Conservation (phyloP, 2,329 filamentous ascomycete species). For the Blastomyces gilchristii region DNA sequence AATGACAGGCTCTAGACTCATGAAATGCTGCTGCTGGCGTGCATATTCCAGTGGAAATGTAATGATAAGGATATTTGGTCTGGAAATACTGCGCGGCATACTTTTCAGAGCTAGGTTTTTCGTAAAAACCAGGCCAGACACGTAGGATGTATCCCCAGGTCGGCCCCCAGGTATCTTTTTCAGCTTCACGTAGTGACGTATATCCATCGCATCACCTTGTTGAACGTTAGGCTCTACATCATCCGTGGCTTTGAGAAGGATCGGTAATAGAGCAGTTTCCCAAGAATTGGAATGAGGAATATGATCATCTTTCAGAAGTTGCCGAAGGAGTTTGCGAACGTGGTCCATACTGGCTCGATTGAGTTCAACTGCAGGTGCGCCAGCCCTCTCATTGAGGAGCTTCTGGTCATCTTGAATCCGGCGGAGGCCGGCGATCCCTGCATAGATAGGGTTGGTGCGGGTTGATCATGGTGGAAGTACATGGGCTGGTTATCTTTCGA, state of each 20-base stretch:
- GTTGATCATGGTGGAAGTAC: conserved; percentile 30
- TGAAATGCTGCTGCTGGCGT: conserved; percentile 85
- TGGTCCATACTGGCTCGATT: conserved; percentile 82
- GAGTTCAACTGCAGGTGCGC: conserved; percentile 66
- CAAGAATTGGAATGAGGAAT: conserved; percentile 66
- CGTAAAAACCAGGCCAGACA: conserved; percentile 92
- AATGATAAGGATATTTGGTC: conserved; percentile 81
- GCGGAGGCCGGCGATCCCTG: conserved; percentile 35
- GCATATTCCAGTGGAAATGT: conserved; percentile 96
- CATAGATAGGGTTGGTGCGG: conserved; percentile 32
- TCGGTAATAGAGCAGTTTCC: conserved; percentile 84
- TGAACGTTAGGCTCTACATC: conserved; percentile 91
- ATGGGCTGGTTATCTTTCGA: conserved; percentile 47
- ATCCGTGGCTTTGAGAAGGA: conserved; percentile 80
- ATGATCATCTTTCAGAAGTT: conserved; percentile 66
- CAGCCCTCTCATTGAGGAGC: conserved; percentile 71
- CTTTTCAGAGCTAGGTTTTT: conserved; percentile 95
- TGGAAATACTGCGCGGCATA: conserved; percentile 77
- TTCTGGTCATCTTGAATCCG: conserved; percentile 54
- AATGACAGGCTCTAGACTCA: conserved; percentile 95
- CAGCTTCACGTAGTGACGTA: conserved; percentile 91
- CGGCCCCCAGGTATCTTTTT: conserved; percentile 90
- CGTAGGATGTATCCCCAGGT: conserved; percentile 87
- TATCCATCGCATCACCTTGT: conserved; percentile 88
- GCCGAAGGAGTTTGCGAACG: conserved; percentile 71